Evolutionary conservation across 352 stramenopile genomes (phyloP).

Genomic region (Phytophthora pseudosyringae): DNA sequence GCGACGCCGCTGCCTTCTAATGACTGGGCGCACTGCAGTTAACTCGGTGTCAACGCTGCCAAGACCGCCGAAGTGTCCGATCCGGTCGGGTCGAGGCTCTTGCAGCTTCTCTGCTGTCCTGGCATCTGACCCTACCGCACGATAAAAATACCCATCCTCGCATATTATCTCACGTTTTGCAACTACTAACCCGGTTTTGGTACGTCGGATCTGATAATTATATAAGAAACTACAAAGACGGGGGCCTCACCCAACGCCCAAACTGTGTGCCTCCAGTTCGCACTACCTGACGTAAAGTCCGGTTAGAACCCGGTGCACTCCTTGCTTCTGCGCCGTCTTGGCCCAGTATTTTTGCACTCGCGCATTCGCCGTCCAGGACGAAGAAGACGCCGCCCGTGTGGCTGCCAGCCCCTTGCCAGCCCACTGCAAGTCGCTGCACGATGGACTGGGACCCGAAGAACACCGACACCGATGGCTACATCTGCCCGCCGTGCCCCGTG

Average conservation of each 20-base stretch:
- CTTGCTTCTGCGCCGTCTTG: slow-evolving; percentile 11
- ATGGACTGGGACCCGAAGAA: slow-evolving; percentile 80
- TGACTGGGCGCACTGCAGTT: background rate
- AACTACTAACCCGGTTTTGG: slow-evolving; percentile 27
- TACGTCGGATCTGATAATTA: slow-evolving; percentile 1
- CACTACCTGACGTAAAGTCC: slow-evolving; percentile 7
- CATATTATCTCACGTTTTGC: slow-evolving; percentile 4
- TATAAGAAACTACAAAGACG: slow-evolving; percentile 3
- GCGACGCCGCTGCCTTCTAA: background rate
- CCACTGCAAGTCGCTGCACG: slow-evolving; percentile 3
- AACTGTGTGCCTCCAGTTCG: slow-evolving; percentile 1
- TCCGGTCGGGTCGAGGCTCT: background rate
- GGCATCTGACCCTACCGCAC: slow-evolving; percentile 14
- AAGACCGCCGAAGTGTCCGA: slow-evolving; percentile 6
- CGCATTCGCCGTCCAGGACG: slow-evolving; percentile 25
- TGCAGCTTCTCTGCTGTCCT: slow-evolving; percentile 14
- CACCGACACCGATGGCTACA: slow-evolving; percentile 69
- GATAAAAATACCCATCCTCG: slow-evolving; percentile 36
- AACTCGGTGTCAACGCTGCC: background rate
- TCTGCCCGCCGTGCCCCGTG: slow-evolving; percentile 84
- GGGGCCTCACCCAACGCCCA: background rate
- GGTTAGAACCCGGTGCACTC: slow-evolving; percentile 5
- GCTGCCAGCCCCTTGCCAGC: background rate
- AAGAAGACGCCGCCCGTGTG: slow-evolving; percentile 9
- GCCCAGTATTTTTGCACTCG: slow-evolving; percentile 39